These are phyloP conservation scores for Echites panduratus DNA, from an alignment of 257 asterid genomes.

Conservation along the genomic window DNA sequence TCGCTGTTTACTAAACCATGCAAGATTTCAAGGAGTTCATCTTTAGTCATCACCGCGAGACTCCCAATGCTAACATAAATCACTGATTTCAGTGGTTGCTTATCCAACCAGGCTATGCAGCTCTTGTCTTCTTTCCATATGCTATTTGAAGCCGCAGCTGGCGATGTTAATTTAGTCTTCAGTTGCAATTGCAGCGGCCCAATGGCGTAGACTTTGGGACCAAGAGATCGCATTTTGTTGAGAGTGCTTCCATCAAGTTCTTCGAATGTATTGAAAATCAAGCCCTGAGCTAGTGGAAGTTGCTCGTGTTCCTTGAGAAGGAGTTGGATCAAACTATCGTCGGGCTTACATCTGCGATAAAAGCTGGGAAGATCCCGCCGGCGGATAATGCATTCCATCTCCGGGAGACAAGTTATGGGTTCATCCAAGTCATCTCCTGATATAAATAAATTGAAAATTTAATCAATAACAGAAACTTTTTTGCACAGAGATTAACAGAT, in stretches of 20 bases:
- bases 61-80: slow-evolving; percentile 68
- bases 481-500: no score
- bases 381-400: slow-evolving; percentile 52
- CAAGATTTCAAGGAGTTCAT: slow-evolving; percentile 49
- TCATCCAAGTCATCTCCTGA: slow-evolving; percentile 46
- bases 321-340: slow-evolving; percentile 18
- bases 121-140: slow-evolving; percentile 27
- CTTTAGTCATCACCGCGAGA: slow-evolving; percentile 31
- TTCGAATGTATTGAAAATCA: slow-evolving; percentile 71
- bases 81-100: slow-evolving; percentile 50
- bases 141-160: slow-evolving; percentile 5
- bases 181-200: slow-evolving; percentile 67
- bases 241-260: slow-evolving; percentile 46
- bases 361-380: slow-evolving; percentile 71
- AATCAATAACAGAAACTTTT: neutral
- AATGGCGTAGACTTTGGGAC: slow-evolving; percentile 45
- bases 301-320: slow-evolving; percentile 30
- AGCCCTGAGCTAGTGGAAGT: slow-evolving; percentile 46
- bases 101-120: slow-evolving; percentile 45
- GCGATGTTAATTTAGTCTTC: slow-evolving; percentile 15
- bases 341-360: slow-evolving; percentile 30
- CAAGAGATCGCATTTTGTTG: slow-evolving; percentile 26
- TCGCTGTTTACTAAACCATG: slow-evolving; percentile 57
- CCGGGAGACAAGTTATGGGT: slow-evolving; percentile 30
- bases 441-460: no score